Conservation (phyloP, 2,329 filamentous ascomycete species). For the Arachnomyces sp. region DNA sequence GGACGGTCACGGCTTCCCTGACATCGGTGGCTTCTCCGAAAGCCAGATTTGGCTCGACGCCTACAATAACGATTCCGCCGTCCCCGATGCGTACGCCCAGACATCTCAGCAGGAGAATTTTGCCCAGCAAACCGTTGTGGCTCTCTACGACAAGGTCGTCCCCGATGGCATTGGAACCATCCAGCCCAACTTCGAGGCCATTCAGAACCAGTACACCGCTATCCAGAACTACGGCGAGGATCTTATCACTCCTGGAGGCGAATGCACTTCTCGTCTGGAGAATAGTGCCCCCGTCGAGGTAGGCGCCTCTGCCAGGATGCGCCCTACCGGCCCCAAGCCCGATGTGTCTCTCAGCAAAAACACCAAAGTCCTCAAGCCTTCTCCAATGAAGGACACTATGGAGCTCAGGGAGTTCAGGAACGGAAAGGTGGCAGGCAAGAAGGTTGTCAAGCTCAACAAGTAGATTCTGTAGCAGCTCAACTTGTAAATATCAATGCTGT, state of each 20-base stretch:
- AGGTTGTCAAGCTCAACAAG: too few species aligned
- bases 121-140: conserved; percentile 15
- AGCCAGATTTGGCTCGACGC: conserved; percentile 9
- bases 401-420: too few species aligned
- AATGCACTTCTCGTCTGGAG: neutral
- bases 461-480: too few species aligned
- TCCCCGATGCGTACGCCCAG: conserved; percentile 13
- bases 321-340: neutral
- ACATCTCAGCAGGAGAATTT: conserved; percentile 12
- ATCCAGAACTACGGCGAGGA: neutral
- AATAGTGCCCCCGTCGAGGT: conserved; percentile 1
- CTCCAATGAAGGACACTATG: too few species aligned
- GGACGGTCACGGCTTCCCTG: conserved; percentile 12
- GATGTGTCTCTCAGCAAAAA: too few species aligned
- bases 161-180: conserved; percentile 8
- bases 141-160: conserved; percentile 14
- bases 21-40: conserved; percentile 7
- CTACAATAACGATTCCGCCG: conserved; percentile 11
- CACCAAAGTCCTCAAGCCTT: too few species aligned
- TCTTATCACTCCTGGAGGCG: conserved; percentile 3
- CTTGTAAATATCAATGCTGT: too few species aligned
- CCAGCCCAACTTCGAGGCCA: conserved; percentile 3
- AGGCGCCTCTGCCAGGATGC: neutral
- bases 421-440: too few species aligned
- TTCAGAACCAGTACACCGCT: conserved; percentile 3